phyloP scores from a whole-genome alignment of 345 rosid species.

The Sapria himalayana region DNA sequence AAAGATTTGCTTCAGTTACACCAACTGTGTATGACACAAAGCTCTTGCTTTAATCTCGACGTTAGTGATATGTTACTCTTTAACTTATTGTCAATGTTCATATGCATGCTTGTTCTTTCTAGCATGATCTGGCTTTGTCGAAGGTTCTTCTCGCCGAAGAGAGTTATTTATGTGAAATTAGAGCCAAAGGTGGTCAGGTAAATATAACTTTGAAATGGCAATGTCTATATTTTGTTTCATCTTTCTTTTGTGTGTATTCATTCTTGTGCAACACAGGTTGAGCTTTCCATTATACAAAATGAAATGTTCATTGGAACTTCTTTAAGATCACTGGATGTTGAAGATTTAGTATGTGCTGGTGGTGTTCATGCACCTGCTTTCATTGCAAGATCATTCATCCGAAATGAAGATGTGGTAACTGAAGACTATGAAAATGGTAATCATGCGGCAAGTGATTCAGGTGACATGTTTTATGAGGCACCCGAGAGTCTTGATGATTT shows the following conservation, averaged over 20 bases:
- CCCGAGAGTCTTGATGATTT: slow-evolving; percentile 55
- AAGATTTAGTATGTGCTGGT: slow-evolving; percentile 55
- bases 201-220: slow-evolving; percentile 6
- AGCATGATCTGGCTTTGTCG: slow-evolving; percentile 41
- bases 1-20: slow-evolving; percentile 57
- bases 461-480: slow-evolving; percentile 79
- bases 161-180: slow-evolving; percentile 48
- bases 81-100: slow-evolving; percentile 14
- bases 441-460: slow-evolving; percentile 50
- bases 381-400: slow-evolving; percentile 75
- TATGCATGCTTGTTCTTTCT: slow-evolving; percentile 11
- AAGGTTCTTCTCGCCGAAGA: slow-evolving; percentile 68
- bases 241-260: slow-evolving; percentile 10
- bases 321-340: slow-evolving; percentile 81
- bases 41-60: slow-evolving; percentile 5
- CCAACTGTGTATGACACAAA: slow-evolving; percentile 44
- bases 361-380: slow-evolving; percentile 32
- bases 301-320: slow-evolving; percentile 78
- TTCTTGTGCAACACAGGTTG: slow-evolving; percentile 37
- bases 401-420: slow-evolving; percentile 23
- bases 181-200: slow-evolving; percentile 96
- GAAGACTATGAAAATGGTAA: slow-evolving; percentile 19
- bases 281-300: slow-evolving; percentile 52
- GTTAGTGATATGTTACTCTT: slow-evolving; percentile 7
- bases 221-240: slow-evolving; percentile 4